These are phyloP conservation scores for Lomentospora prolificans DNA, from an alignment of 2,329 filamentous ascomycete genomes.

Conservation along the genomic window DNA sequence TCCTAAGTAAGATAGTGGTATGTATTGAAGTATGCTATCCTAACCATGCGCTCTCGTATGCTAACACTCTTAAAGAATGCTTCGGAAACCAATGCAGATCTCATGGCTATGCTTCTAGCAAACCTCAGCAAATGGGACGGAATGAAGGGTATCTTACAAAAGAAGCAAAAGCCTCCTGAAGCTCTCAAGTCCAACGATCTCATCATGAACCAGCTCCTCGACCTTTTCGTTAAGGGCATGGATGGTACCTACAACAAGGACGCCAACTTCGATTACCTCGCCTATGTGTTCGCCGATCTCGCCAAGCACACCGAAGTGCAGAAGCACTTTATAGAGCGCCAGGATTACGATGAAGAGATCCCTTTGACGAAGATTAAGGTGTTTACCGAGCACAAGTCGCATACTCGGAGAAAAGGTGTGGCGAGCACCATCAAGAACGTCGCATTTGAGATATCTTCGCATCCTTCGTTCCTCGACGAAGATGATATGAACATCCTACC, in stretches of 20 bases:
- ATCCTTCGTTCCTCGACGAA: conserved; percentile 60
- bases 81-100: conserved; percentile 72
- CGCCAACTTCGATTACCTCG: conserved; percentile 84
- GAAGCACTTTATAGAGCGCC: conserved; percentile 62
- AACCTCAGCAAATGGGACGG: conserved; percentile 78
- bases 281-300: conserved; percentile 89
- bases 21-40: conserved; percentile 21
- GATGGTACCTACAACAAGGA: conserved; percentile 73
- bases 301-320: conserved; percentile 70
- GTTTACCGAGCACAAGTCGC: conserved; percentile 82
- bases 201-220: conserved; percentile 83
- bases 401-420: conserved; percentile 84
- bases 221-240: conserved; percentile 90
- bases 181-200: conserved; percentile 62
- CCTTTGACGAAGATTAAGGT: conserved; percentile 87
- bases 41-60: not conserved
- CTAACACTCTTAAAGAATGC: conserved; percentile 37
- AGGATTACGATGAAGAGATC: conserved; percentile 73
- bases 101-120: conserved; percentile 83
- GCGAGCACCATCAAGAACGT: conserved; percentile 92
- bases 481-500: conserved; percentile 73
- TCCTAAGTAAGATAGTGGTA: conserved; percentile 67
- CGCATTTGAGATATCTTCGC: conserved; percentile 69
- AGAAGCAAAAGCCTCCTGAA: conserved; percentile 59
- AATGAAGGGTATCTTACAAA: conserved; percentile 56